Base-by-base conservation (phyloP, 129 eudicot species). In the Lonicera japonica region DNA sequence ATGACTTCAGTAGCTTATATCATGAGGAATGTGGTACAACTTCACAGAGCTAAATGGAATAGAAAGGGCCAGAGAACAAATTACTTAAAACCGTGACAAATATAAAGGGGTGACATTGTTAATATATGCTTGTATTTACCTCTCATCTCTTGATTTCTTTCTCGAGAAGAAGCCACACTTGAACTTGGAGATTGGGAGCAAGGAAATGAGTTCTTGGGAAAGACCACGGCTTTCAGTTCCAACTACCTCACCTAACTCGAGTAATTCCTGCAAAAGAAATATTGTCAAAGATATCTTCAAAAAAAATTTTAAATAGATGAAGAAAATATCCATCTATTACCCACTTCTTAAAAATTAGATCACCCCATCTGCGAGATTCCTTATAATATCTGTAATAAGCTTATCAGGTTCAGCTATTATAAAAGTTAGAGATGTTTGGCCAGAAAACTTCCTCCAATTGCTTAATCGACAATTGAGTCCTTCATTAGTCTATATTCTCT, bases 171-270 rank as follows among this genome's bases (percentile, higher is more conserved):
- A 84, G 54, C 88, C 69, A 46, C 95, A 82, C 73, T 84, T 91
- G 77, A 78, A 81, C 78, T 91, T 91, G 4, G 88, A 81, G 56
- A 86, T 75, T 25, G 96, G 96, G 62, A 91, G 90, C 73, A 57
- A 46, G 56, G 95, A 83, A 58, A 91, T 91, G 38, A 58, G 79
- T 39, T 84, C 96, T 56, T 75, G 88, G 14, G 91, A 71, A 50
- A 91, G 90, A 63, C 98, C 98, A 23, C 96, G 88, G 66, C 84
- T 91, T 77, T 91, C 96, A 73, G 90, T 87, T 70, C 98, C 98
- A 71, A 91, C 98, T 67, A 84, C 78, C 71, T 91, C 98, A 15
- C 98, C 98, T 68, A 91, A 71, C 63, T 91, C 98, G 14, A 91
- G 87, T 50, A 91, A 70, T 75, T 91, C 98, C 97, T 90, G 86